Percentiles rank a stretch among this genome's conserved stretches.
These are phyloP conservation scores for Collybia sordida DNA, from an alignment of 768 basidiomycete species.

Conservation along the genomic window DNA sequence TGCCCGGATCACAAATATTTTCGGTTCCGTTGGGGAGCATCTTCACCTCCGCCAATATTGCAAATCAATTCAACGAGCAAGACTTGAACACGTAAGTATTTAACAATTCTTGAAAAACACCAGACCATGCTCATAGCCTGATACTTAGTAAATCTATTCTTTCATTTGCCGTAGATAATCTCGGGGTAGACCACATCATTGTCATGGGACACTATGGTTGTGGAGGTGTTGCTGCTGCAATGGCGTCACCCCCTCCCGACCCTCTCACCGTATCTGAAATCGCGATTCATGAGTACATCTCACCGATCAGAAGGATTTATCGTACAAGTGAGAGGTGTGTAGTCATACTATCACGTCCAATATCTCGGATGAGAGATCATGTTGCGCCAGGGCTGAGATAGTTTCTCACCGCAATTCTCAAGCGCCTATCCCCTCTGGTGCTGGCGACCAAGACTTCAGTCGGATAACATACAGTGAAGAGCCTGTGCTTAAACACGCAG, in stretches of 20 bases:
- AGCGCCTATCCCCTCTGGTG: neutral
- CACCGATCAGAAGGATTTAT: slow-evolving; percentile 37
- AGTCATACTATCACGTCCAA: neutral
- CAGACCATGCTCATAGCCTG: neutral
- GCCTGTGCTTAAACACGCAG: slow-evolving; percentile 16
- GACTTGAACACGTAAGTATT: slow-evolving; percentile 34
- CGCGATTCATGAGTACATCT: slow-evolving; percentile 38
- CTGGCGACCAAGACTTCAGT: neutral
- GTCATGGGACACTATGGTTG: slow-evolving; percentile 47
- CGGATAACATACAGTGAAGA: neutral
- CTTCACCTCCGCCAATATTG: slow-evolving; percentile 39
- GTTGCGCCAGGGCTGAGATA: slow-evolving; percentile 27
- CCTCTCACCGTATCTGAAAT: neutral
- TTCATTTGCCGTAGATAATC: slow-evolving; percentile 35
- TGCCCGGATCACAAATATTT: slow-evolving; percentile 37
- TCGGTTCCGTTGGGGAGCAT: slow-evolving; percentile 36
- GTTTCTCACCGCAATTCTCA: neutral
- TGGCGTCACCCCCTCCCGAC: slow-evolving; percentile 20
- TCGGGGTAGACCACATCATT: slow-evolving; percentile 38
- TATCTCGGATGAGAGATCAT: slow-evolving; percentile 30
- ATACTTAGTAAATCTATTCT: slow-evolving; percentile 28
- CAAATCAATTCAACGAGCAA: slow-evolving; percentile 35
- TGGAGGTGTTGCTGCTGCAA: slow-evolving; percentile 39
- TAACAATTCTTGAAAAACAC: neutral
- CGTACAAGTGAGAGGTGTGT: slow-evolving; percentile 30